Base-by-base conservation (phyloP, 768 basidiomycete species). In the Lactarius hatsudake region DNA sequence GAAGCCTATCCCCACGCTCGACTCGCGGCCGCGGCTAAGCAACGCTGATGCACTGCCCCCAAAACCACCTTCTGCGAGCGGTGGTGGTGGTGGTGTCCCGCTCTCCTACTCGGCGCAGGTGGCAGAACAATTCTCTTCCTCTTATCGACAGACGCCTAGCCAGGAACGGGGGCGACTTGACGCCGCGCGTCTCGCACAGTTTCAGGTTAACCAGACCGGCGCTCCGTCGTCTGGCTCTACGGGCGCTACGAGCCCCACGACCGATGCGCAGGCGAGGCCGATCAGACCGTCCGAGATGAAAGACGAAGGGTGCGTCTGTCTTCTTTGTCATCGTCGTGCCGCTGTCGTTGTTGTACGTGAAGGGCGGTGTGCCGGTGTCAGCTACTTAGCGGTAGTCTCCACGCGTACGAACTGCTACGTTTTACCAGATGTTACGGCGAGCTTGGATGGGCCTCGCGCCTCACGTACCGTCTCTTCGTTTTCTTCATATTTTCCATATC, bases 241-340 rank as follows among this genome's bases (percentile, higher is more conserved):
- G 28, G 43, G 38, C 38, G 38, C 13, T 0, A 15, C 15, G 0
- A 40, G 38, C 5, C 5, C 36, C 36, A 38, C 38, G 38, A 40
- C 38, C 15, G 38, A 40, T 38, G 36, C 36, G 36, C 36, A 38
- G 18, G 9, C 13, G 74, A 84, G 91, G 55, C 87, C 85, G 40
- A 79, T 94, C 18, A 84, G 92, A 40, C 91, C 91, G 20, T 89
- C 89, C 13, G 94, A 97, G 77, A 94, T 94, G 93, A 94, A 94
- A 77, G 96, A 97, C 72, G 95, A 96, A 91, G 95, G 95, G 96
- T 98, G 86, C 93, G 94, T 85, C 62, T 42, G 36, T 38, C 48
- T 26, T 66, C 59, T 63, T 62, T 59, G 17, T 34, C 5, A 4
- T 1, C 54, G 5, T 26, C 28, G 55, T 59, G 20, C 43, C n/a